Evolutionary conservation across 129 eudicot genomes (phyloP), one percentile per base, ranked within the genome.

Genomic region (Mikania micrantha): DNA sequence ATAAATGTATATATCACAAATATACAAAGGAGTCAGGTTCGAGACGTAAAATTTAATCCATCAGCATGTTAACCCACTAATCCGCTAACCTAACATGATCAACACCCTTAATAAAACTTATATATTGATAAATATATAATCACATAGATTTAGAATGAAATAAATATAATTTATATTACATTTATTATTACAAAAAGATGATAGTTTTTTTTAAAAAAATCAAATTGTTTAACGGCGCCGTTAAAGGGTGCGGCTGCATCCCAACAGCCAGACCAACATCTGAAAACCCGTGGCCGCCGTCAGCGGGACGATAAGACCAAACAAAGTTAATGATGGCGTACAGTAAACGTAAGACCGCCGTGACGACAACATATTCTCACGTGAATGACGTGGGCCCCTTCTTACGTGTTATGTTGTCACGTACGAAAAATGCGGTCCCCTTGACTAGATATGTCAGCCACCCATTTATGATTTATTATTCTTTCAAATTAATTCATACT

Each of bases 301-400:
- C 77, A 35, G 21, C 40, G 40, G 70, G 1, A 11, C 7, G 45
- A 73, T 50, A 73, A 38, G 65, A 64, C 66, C 58, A 73, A 64
- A n/a, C 28, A 73, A 35, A 17, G 20, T 31, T 29, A 66, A 57
- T 44, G 67, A 66, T 66, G 47, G 60, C 60, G 31, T 64, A 52
- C 45, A 38, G 45, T 38, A 40, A 25, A 64, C 58, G 72, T 66
- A 74, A 66, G 19, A 64, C 78, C 66, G 13, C 59, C 60, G 31
- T 74, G 60, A 57, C 67, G 67, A 66, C 73, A 74, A 74, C 67
- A 74, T 13, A 56, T 66, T 56, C 67, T 58, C 78, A 74, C 72
- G 73, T 74, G 78, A 74, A 31, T 25, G 12, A 40, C 31, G 8
- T 66, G 66, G 79, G 73, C 1, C 67, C 73, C 36, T 0, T 2